Base-by-base conservation (phyloP, 2,329 filamentous ascomycete species). In the Cyanodermella asteris region DNA sequence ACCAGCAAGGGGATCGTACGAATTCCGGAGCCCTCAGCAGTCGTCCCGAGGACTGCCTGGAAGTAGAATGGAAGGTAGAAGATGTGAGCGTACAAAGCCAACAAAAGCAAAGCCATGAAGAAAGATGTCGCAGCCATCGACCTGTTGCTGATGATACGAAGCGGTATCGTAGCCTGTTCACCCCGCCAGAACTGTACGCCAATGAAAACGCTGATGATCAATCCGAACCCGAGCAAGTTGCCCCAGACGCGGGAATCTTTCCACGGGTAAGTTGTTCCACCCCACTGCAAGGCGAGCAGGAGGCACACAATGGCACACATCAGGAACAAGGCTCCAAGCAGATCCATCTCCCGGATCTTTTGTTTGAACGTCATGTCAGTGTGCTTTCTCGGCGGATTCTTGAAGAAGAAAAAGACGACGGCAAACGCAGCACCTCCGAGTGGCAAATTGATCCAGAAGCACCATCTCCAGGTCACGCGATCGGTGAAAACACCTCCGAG, bases 101-200 rank as follows among this genome's bases (percentile, higher is more conserved):
- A 46, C 13, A 44, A 44, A 13, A 49, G 43, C 20, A 52, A 46
- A 18, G 46, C 40, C 4, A 38, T 35, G 33, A 44, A 52, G 25
- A 39, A 39, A 2, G 36, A 28, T 10, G 42, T 39, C 13, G 39
- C 29, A 3, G 43, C 34, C 17, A 54, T 42, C 17, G 42, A 50
- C 10, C 58, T 48, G 34, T 59, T 49, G 24, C 44, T 51, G 32
- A 62, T 49, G 20, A 65, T 47, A 7, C 52, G 43, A 18, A 55
- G 55, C 9, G 59, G 60, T 7, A 64, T 39, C 5, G 55, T 58
- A 2, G 53, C 60, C 23, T 47, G 46, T 14, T 63, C 57, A 10
- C 51, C 48, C 33, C 55, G 47, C 39, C 49, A 50, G 21, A 52
- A 34, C 40, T 56, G 49, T 25, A 61, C 42, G 25, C 38, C 49